Conservation (phyloP, 495 filamentous ascomycete genomes). For the Friedmanniomyces endolithicus region DNA sequence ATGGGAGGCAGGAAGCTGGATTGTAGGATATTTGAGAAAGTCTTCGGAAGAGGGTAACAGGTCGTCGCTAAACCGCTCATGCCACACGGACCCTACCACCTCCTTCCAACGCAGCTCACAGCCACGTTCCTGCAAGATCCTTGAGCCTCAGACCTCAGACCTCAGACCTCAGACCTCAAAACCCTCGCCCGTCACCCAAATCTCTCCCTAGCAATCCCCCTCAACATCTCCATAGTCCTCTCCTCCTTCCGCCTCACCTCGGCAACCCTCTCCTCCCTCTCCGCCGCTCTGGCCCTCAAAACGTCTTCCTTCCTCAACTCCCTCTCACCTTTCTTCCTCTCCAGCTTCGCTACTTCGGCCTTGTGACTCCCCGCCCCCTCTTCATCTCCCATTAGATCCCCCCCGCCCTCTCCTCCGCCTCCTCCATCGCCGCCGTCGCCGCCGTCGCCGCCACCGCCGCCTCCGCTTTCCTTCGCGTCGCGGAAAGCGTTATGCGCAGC, state of each 20-base stretch:
- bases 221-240: slow-evolving; percentile 53
- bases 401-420: slow-evolving; percentile 41
- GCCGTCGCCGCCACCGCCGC: slow-evolving; percentile 26
- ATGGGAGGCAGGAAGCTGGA: too few relatives aligned
- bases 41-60: too few relatives aligned
- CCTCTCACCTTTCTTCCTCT: slow-evolving; percentile 52
- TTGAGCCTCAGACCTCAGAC: too few relatives aligned
- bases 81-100: too few relatives aligned
- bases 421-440: slow-evolving; percentile 30
- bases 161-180: too few relatives aligned
- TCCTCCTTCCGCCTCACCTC: slow-evolving; percentile 50
- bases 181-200: slow-evolving; percentile 34
- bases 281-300: slow-evolving; percentile 43
- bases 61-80: too few relatives aligned
- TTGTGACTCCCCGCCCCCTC: slow-evolving; percentile 46
- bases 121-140: too few relatives aligned
- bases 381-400: slow-evolving; percentile 52
- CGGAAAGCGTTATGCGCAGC: slow-evolving; percentile 45
- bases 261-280: slow-evolving; percentile 50
- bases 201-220: slow-evolving; percentile 44
- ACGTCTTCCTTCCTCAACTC: slow-evolving; percentile 55
- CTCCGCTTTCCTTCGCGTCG: slow-evolving; percentile 43
- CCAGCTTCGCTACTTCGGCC: slow-evolving; percentile 39
- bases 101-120: too few relatives aligned
- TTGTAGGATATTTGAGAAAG: too few relatives aligned